Base-by-base conservation (phyloP, 2,329 filamentous ascomycete species). In the Penicillium sp. region DNA sequence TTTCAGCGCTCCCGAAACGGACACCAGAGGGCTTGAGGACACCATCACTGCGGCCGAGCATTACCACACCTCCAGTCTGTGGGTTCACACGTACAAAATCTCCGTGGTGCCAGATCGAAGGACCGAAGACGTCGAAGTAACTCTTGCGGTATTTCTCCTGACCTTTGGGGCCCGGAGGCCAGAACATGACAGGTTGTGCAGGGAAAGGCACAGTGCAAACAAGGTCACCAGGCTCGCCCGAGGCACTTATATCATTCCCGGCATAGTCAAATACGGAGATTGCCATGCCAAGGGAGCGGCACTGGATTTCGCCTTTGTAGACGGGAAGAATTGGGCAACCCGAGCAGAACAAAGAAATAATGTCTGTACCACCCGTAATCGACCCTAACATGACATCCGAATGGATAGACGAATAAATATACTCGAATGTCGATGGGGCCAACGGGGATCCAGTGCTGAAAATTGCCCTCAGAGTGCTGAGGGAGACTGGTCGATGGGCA, bases 331-430 rank as follows among this genome's bases (percentile, higher is more conserved):
- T 80, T 0, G 89, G 89, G 54, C 89, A 93, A 0, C 92, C 90
- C 0, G 91, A 88, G 44, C 93, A 93, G 68, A 98, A 99, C 33
- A 98, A 85, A 1, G 93, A 96, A 63, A 98, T 91, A 67, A 98
- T 98, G 72, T 99, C 95, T 3, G 93, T 98, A 49, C 93, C 95
- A 37, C 95, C 95, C 0, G 93, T 98, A 69, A 99, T 98, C 55
- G 90, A 96, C 49, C 88, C 91, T 8, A 98, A 85, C 74, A 97
- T 93, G 63, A 98, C 81, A n/a, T 84, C 79, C 0, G 83, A 69
- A 2, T 92, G 91, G 69, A 98, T 96, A 1, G 89, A 89, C 26
- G 84, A 78, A 77, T 98, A 97, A 52, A 97, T 87, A 69, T 96
- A 98, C 56, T 85, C 82, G 75, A 97, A 98, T 1, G 95, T 98